These are phyloP conservation scores for Metarhizium humberi DNA, from an alignment of 2,329 filamentous ascomycete species.

Conservation along the genomic window DNA sequence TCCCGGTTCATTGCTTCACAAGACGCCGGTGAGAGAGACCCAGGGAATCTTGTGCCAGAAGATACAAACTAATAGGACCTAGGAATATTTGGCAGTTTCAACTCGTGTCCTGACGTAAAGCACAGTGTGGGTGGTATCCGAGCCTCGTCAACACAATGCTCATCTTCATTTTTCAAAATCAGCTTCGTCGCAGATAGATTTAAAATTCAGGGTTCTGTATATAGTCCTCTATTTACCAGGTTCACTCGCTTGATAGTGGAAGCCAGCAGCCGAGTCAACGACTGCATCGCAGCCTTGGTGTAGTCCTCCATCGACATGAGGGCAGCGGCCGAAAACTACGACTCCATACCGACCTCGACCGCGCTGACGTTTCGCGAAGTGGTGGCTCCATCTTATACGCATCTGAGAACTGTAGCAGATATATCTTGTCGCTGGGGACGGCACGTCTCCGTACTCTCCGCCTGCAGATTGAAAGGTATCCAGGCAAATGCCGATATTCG, in stretches of 20 bases:
- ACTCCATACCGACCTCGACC: conserved; percentile 59
- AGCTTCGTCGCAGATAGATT: no score
- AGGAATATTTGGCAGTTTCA: no score
- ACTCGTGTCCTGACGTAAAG: no score
- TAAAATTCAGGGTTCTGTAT: no score
- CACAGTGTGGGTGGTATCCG: no score
- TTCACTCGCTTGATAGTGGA: not conserved
- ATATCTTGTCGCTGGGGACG: conserved; percentile 64
- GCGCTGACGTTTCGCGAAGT: conserved; percentile 37
- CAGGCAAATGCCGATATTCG: conserved; percentile 64
- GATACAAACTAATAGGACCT: no score
- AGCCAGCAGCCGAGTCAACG: not conserved
- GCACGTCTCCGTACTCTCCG: conserved; percentile 65
- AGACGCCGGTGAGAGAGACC: no score
- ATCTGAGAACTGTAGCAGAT: conserved; percentile 65
- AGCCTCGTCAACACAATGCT: no score
- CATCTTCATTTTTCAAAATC: no score
- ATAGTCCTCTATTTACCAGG: no score
- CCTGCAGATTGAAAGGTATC: conserved; percentile 71
- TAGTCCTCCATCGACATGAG: not conserved
- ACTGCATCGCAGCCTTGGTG: not conserved
- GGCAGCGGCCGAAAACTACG: not conserved
- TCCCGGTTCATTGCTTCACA: no score
- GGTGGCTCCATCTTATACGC: conserved; percentile 55
- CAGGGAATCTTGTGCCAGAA: no score